Conservation (phyloP, 371 early-diverging fungal species). For the Rhizomucor pusillus region DNA sequence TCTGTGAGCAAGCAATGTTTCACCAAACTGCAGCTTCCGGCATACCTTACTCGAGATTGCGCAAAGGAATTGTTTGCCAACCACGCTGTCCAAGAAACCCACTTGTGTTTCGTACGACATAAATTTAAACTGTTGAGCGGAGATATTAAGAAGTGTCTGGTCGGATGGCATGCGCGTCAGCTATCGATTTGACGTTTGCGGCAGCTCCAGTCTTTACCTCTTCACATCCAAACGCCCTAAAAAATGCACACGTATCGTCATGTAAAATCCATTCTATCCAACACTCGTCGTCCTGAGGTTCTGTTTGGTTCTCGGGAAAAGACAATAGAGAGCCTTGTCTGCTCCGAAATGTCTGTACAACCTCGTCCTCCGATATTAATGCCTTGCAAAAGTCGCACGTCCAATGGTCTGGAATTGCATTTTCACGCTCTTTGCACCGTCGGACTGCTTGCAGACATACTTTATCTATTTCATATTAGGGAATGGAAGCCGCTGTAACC, state of each 20-base stretch:
- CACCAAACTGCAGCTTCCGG: background rate
- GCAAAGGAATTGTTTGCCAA: constrained; percentile 32
- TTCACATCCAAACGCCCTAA: constrained; percentile 34
- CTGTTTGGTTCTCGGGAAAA: constrained; percentile 1
- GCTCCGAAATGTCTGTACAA: constrained; percentile 24
- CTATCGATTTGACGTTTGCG: background rate
- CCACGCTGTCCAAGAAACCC: constrained; percentile 27
- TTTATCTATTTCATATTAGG: constrained; percentile 10
- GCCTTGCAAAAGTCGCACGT: constrained; percentile 32
- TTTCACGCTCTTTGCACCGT: constrained; percentile 1
- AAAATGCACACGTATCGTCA: constrained; percentile 27
- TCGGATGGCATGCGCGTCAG: no score
- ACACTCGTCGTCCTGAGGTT: constrained; percentile 9
- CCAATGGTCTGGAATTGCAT: background rate
- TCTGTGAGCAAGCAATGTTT: background rate
- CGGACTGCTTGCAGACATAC: constrained; percentile 17
- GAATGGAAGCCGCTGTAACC: no score
- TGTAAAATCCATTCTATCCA: constrained; percentile 42
- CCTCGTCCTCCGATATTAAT: constrained; percentile 14
- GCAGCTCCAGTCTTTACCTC: constrained; percentile 28
- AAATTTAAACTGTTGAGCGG: constrained; percentile 28
- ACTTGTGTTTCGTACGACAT: constrained; percentile 35
- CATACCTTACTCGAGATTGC: constrained; percentile 32
- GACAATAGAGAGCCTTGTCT: constrained; percentile 3
- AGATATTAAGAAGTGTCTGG: constrained; percentile 25